These are phyloP conservation scores for Aspergillus luchuensis DNA, from an alignment of 2,329 filamentous ascomycete genomes.

Conservation along the genomic window DNA sequence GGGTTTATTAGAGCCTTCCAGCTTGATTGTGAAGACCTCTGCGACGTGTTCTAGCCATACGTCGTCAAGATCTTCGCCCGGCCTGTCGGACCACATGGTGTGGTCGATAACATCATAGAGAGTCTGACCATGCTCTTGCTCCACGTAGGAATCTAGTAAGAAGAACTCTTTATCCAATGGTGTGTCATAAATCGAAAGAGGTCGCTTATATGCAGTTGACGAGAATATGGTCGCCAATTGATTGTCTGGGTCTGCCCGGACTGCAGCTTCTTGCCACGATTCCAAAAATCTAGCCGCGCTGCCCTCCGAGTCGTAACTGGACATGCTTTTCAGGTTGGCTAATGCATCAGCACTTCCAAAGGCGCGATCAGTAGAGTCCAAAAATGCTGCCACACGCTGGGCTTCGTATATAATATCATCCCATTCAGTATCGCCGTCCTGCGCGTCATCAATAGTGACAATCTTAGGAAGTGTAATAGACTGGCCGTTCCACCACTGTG, in stretches of 20 bases:
- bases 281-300: constrained; percentile 50
- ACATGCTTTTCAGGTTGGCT: constrained; percentile 43
- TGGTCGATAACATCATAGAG: constrained; percentile 59
- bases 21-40: constrained; percentile 58
- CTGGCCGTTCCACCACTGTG: constrained; percentile 65
- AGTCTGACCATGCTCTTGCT: constrained; percentile 43
- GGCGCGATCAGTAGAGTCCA: constrained; percentile 59
- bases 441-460: constrained; percentile 47
- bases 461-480: constrained; percentile 53
- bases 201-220: constrained; percentile 47
- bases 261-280: constrained; percentile 52
- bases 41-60: constrained; percentile 53
- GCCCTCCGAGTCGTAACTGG: constrained; percentile 38
- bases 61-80: constrained; percentile 44
- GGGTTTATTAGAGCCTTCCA: constrained; percentile 37
- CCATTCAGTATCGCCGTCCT: constrained; percentile 37
- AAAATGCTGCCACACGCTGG: constrained; percentile 64
- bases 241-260: constrained; percentile 44
- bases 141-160: constrained; percentile 42
- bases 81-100: constrained; percentile 51
- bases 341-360: constrained; percentile 61
- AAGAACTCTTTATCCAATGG: constrained; percentile 42
- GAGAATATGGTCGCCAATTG: constrained; percentile 49
- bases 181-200: constrained; percentile 30
- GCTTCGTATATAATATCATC: constrained; percentile 57